phyloP scores from a whole-genome alignment of 495 filamentous ascomycete species.

The Talaromyces trachyspermus region DNA sequence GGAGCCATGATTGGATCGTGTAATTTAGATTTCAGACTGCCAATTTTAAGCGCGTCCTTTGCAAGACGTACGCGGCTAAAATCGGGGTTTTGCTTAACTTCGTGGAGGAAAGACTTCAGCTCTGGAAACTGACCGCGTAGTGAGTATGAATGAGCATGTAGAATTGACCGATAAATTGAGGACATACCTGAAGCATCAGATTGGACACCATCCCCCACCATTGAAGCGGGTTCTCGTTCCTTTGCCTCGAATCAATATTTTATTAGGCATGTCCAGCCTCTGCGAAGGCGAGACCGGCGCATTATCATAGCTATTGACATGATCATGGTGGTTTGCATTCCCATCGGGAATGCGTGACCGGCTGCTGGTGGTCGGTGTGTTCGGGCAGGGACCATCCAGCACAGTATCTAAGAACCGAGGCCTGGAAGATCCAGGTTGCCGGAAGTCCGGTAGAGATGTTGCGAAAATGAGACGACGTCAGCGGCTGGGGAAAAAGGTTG shows the following conservation, averaged over 20 bases:
- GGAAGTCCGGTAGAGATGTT: not conserved
- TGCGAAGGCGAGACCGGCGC: slow-evolving; percentile 25
- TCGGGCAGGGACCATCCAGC: slow-evolving; percentile 35
- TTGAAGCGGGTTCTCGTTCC: slow-evolving; percentile 38
- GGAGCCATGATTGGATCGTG: slow-evolving; percentile 23
- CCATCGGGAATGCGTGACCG: not conserved
- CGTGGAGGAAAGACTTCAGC: slow-evolving; percentile 34
- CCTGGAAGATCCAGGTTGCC: slow-evolving; percentile 2
- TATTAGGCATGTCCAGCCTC: slow-evolving; percentile 30
- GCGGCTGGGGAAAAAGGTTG: not conserved
- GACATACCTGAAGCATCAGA: slow-evolving; percentile 32
- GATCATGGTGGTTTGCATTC: not conserved
- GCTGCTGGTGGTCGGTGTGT: slow-evolving; percentile 29
- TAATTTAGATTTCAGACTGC: slow-evolving; percentile 29
- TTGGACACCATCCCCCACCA: slow-evolving; percentile 37
- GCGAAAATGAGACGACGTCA: not conserved
- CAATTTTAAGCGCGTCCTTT: slow-evolving; percentile 20
- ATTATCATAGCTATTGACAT: slow-evolving; percentile 6
- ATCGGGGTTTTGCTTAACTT: slow-evolving; percentile 33
- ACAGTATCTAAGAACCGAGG: slow-evolving; percentile 37
- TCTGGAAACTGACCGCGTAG: slow-evolving; percentile 41
- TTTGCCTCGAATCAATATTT: slow-evolving; percentile 37
- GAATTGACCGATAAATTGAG: too few relatives aligned
- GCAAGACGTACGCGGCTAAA: slow-evolving; percentile 29
- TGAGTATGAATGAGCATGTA: too few relatives aligned